These are phyloP conservation scores for Trichoderma sp. DNA, from an alignment of 2,329 filamentous ascomycete species.

Conservation along the genomic window DNA sequence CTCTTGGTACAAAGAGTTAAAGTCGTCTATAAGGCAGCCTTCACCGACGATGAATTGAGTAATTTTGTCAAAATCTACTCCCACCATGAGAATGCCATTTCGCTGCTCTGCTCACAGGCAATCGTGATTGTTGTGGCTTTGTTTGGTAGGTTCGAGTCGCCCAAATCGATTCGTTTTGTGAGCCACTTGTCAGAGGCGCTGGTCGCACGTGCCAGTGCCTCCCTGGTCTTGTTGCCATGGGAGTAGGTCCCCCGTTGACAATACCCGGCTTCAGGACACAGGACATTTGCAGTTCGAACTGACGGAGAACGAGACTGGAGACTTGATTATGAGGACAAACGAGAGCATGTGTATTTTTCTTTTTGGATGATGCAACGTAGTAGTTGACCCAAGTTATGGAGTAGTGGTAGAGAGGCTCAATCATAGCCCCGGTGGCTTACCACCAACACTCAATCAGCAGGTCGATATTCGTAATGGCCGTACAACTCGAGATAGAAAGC, in stretches of 20 bases:
- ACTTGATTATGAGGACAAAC: background rate
- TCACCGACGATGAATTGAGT: background rate
- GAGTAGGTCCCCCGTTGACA: background rate
- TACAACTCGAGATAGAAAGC: no score
- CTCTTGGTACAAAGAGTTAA: background rate
- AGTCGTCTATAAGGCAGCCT: background rate
- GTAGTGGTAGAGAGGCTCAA: no score
- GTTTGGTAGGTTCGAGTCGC: slow-evolving; percentile 7
- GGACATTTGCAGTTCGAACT: background rate
- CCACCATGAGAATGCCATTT: background rate
- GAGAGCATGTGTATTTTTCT: background rate
- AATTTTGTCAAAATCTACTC: background rate
- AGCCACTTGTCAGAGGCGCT: slow-evolving; percentile 20
- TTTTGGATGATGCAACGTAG: no score
- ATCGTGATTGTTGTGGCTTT: background rate
- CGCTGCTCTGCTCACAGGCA: background rate
- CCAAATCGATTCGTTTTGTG: background rate
- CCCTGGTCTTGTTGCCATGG: background rate
- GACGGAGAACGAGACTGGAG: background rate
- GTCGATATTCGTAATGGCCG: no score
- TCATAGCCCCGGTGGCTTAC: no score
- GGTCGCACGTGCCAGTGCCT: slow-evolving; percentile 11
- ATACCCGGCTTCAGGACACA: background rate
- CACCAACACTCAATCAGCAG: no score
- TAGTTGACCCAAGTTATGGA: no score